Conservation (phyloP, 345 rosid genomes). For the Firmiana major region DNA sequence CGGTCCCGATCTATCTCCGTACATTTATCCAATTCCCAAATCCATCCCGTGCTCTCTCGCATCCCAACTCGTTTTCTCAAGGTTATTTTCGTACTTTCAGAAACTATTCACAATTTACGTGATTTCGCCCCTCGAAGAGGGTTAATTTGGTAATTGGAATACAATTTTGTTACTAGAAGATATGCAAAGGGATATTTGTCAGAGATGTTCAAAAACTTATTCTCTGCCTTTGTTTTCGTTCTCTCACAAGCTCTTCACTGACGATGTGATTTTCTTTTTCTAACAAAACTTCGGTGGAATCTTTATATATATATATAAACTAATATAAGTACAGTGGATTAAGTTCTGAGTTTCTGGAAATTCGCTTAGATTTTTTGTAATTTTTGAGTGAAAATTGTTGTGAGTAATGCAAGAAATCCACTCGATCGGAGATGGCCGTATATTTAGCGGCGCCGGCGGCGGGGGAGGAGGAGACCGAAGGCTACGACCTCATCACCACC, state of each 20-base stretch:
- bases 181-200: conserved; percentile 35
- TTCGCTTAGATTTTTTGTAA: background rate
- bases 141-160: conserved; percentile 20
- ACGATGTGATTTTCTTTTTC: background rate
- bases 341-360: background rate
- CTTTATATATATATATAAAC: background rate
- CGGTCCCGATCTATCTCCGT: conserved; percentile 25
- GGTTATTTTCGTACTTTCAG: conserved; percentile 12
- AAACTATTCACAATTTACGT: background rate
- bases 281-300: background rate
- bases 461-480: conserved; percentile 62
- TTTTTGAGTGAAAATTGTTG: background rate
- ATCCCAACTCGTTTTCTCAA: background rate
- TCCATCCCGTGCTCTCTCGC: background rate
- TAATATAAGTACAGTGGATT: background rate
- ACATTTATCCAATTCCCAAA: background rate
- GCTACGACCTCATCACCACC: conserved; percentile 62
- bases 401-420: conserved; percentile 70
- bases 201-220: conserved; percentile 18
- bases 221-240: background rate
- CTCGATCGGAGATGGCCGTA: conserved; percentile 39
- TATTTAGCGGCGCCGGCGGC: conserved; percentile 31
- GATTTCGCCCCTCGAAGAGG: background rate
- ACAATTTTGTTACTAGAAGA: conserved; percentile 14
- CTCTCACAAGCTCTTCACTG: background rate